Base-by-base conservation (phyloP, 1,284 basidiomycete species). In the Coriolopsis trogii region DNA sequence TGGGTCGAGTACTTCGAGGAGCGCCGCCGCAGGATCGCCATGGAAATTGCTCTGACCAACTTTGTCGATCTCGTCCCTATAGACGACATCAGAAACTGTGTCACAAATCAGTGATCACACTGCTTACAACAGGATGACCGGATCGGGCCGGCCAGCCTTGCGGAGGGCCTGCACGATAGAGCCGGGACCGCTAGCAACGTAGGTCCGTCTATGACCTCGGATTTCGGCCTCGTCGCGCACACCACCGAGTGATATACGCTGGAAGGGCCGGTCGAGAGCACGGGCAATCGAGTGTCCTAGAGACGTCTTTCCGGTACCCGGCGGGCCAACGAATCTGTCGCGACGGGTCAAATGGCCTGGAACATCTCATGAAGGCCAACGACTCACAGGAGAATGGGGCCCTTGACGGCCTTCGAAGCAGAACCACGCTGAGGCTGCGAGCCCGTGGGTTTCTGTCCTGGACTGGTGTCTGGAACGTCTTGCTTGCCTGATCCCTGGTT, bases 151-250 rank as follows among this genome's bases (percentile, higher is more conserved):
- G 26, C 91, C 91, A 6, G 92, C 91, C 67, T 93, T 93, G 60
- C 93, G 82, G 55, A 96, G 73, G 0, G 93, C 92, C 70, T 95
- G 93, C 12, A 93, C 91, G 34, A 95, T 89, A 60, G 91, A 75
- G 3, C 94, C 92, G 1, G 93, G 90, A 3, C 90, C 89, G 48
- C 89, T 87, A 8, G 91, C 91, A 21, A 94, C 91, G 62, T 95
- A 95, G n/a, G 93, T 96, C 53, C 94, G 77, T 49, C 93, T 76
- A 61, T 95, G 93, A 13, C 93, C 93, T 53, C 87, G 82, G 62
- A 95, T 94, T 70, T 95, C 93, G 4, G 91, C 93, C 58, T 95
- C 93, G 61, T 96, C 93, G 7, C 91, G 82, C 10, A 96, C 87
- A 46, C 93, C 93, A 33, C 94, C 93, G 1, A 96, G 81, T n/a